Evolutionary conservation across 75 land plant genomes (phyloP).

Genomic region (Isoetes taiwanensis): DNA sequence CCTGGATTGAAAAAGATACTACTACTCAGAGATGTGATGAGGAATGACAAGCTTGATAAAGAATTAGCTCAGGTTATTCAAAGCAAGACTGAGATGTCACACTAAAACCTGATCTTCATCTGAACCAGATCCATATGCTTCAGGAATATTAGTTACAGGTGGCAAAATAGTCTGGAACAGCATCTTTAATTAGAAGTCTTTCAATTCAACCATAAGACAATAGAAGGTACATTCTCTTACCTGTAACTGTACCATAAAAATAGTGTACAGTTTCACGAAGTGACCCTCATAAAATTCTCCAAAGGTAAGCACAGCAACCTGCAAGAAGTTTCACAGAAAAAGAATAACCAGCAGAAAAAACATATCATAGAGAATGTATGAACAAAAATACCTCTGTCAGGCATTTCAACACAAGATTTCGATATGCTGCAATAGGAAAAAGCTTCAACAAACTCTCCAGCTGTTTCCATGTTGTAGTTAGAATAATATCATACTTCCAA

Average conservation of each 20-base stretch:
- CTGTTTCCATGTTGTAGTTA: constrained; percentile 19
- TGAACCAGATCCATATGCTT: constrained; percentile 77
- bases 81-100: background rate
- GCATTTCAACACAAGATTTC: constrained; percentile 87
- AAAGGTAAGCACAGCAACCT: constrained; percentile 85
- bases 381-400: constrained; percentile 62
- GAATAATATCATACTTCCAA: background rate
- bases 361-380: background rate
- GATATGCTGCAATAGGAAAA: constrained; percentile 62
- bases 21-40: background rate
- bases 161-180: constrained; percentile 55
- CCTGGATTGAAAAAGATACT: constrained; percentile 23
- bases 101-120: constrained; percentile 97
- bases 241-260: constrained; percentile 94
- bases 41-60: background rate
- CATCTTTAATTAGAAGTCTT: background rate
- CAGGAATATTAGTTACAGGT: constrained; percentile 70
- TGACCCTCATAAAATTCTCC: constrained; percentile 80
- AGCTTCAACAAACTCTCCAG: constrained; percentile 77
- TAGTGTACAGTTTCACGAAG: constrained; percentile 70
- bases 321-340: background rate
- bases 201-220: background rate
- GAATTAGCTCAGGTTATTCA: background rate
- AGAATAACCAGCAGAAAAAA: too few relatives aligned
- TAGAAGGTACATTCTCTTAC: constrained; percentile 15